These are phyloP conservation scores for Moniliophthora roreri DNA, from an alignment of 1,284 basidiomycete genomes.

Conservation along the genomic window DNA sequence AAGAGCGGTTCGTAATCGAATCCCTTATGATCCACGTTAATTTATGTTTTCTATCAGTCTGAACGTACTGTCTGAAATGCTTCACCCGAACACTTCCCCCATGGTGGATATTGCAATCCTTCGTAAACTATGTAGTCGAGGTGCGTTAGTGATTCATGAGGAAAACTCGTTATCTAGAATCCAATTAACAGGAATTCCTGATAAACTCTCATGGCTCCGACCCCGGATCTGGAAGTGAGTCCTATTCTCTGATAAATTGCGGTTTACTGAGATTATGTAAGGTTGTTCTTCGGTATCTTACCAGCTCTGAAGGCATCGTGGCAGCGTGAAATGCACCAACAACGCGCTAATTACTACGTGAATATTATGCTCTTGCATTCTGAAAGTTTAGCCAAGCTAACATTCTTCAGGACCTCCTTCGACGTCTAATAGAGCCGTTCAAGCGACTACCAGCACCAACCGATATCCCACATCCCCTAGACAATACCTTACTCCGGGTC, in stretches of 20 bases:
- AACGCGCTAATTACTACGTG: constrained; percentile 69
- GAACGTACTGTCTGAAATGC: constrained; percentile 54
- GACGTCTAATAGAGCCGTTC: constrained; percentile 58
- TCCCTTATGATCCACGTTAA: background rate
- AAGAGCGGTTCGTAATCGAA: constrained; percentile 52
- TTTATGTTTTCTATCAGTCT: constrained; percentile 36
- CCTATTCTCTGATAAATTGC: constrained; percentile 2
- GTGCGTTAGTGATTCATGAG: constrained; percentile 32
- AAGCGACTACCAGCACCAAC: constrained; percentile 45
- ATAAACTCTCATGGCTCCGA: constrained; percentile 69
- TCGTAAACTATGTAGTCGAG: constrained; percentile 55
- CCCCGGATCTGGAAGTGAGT: constrained; percentile 74
- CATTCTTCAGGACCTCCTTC: constrained; percentile 60
- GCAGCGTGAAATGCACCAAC: constrained; percentile 55
- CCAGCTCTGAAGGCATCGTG: constrained; percentile 57
- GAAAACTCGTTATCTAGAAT: background rate
- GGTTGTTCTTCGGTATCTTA: constrained; percentile 62
- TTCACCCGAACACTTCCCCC: constrained; percentile 48
- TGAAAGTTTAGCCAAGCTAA: background rate
- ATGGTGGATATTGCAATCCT: constrained; percentile 59
- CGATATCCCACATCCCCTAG: constrained; percentile 39
- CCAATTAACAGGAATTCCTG: constrained; percentile 56
- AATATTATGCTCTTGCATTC: background rate
- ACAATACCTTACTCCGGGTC: constrained; percentile 49
- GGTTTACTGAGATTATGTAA: constrained; percentile 26